Conservation (phyloP, 495 filamentous ascomycete genomes). For the Extremus antarcticus region DNA sequence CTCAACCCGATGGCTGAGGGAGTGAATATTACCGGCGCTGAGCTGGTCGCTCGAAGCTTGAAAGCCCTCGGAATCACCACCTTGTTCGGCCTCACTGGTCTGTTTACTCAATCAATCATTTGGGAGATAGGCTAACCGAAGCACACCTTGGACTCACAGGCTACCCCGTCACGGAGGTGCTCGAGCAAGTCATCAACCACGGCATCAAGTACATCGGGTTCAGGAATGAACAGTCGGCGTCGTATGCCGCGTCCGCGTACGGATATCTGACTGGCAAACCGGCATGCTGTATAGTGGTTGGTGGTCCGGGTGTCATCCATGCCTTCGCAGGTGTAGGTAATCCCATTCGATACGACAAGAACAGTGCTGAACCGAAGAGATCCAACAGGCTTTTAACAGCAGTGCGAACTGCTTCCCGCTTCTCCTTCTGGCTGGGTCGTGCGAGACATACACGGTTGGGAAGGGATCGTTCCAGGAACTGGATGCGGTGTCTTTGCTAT, state of each 20-base stretch:
- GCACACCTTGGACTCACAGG: background rate
- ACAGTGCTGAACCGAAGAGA: background rate
- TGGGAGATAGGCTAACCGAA: background rate
- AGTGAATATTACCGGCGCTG: conserved; percentile 35
- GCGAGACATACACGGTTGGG: conserved; percentile 40
- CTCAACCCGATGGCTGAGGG: background rate
- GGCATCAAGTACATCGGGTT: conserved; percentile 55
- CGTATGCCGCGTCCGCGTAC: conserved; percentile 52
- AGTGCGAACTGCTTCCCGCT: conserved; percentile 47
- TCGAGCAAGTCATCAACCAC: conserved; percentile 49
- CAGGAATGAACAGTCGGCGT: conserved; percentile 52
- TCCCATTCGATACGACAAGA: background rate
- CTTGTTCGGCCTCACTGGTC: conserved; percentile 54
- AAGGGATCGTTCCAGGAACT: conserved; percentile 53
- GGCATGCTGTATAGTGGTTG: conserved; percentile 52
- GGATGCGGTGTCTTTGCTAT: conserved; percentile 45
- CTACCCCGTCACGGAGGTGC: conserved; percentile 48
- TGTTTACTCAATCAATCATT: conserved; percentile 14
- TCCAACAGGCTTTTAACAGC: background rate
- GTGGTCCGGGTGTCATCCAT: conserved; percentile 53
- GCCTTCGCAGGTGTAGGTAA: conserved; percentile 44
- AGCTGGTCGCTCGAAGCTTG: conserved; percentile 44
- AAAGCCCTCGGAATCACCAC: conserved; percentile 43
- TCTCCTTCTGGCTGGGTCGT: conserved; percentile 47
- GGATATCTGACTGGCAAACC: conserved; percentile 53